A percentile compares a stretch with the other conserved stretches of the same genome.
Evolutionary conservation across 169 alveolate genomes (phyloP).

Genomic region (Plasmodium berghei): DNA sequence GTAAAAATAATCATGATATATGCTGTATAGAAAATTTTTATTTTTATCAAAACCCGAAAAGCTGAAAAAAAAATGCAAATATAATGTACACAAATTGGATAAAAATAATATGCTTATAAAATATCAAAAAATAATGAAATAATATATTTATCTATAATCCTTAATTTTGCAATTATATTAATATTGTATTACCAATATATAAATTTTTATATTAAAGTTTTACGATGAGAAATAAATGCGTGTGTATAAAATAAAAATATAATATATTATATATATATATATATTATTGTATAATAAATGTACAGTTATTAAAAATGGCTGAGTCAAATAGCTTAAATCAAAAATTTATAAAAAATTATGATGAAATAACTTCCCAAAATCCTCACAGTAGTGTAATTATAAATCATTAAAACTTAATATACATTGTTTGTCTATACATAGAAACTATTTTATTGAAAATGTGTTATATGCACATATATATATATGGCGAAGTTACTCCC

Average conservation of each 20-base stretch:
- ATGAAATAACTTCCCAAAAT: slow-evolving; percentile 80
- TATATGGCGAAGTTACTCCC: background rate
- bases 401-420: background rate
- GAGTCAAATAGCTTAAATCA: slow-evolving; percentile 30
- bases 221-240: background rate
- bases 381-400: slow-evolving; percentile 85
- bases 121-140: too few species aligned
- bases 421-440: background rate
- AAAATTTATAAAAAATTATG: slow-evolving; percentile 77
- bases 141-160: too few species aligned
- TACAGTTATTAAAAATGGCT: slow-evolving; percentile 19
- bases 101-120: too few species aligned
- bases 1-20: too few species aligned
- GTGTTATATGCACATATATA: background rate
- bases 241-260: background rate
- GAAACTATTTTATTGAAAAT: background rate
- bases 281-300: background rate
- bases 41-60: too few species aligned
- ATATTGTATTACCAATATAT: too few species aligned
- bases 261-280: background rate
- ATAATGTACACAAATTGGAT: too few species aligned
- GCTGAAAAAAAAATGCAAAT: too few species aligned
- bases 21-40: too few species aligned
- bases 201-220: too few species aligned
- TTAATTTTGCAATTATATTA: too few species aligned